phyloP scores from a whole-genome alignment of 345 rosid species.

The Psidium guajava region DNA sequence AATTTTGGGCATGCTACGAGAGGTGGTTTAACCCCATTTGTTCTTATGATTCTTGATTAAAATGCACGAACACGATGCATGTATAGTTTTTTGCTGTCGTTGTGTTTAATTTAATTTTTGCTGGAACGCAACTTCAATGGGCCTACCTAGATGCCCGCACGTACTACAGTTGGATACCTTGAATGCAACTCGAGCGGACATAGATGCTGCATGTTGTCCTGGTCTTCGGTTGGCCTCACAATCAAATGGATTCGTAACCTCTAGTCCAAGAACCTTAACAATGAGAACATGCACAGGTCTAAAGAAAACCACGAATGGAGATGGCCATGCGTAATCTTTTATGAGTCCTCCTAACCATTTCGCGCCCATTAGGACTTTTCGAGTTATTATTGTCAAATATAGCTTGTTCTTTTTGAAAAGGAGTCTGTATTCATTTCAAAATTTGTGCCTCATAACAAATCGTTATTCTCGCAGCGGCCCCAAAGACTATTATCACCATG shows the following conservation, averaged over 20 bases:
- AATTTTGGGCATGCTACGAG: not conserved
- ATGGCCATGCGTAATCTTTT: not conserved
- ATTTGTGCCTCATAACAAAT: too few relatives aligned
- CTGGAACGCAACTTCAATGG: too few relatives aligned
- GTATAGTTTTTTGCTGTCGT: too few relatives aligned
- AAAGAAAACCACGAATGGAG: not conserved
- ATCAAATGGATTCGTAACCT: not conserved
- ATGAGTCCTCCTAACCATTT: not conserved
- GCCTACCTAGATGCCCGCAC: not conserved
- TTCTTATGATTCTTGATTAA: not conserved
- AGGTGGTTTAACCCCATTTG: fast-evolving
- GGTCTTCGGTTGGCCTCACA: not conserved
- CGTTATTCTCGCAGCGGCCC: too few relatives aligned
- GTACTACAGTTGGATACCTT: not conserved
- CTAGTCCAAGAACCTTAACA: not conserved
- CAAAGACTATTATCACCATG: too few relatives aligned
- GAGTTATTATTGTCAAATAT: not conserved
- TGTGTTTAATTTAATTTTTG: too few relatives aligned
- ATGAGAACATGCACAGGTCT: not conserved
- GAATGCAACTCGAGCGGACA: not conserved
- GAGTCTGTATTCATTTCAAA: not conserved
- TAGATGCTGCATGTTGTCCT: not conserved
- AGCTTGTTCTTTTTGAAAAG: not conserved
- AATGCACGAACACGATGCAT: not conserved
- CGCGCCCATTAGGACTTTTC: not conserved